A percentile compares a stretch with the other conserved stretches of the same genome.
These are phyloP conservation scores for Lecanicillium sp. DNA, from an alignment of 2,329 filamentous ascomycete species.

Conservation along the genomic window DNA sequence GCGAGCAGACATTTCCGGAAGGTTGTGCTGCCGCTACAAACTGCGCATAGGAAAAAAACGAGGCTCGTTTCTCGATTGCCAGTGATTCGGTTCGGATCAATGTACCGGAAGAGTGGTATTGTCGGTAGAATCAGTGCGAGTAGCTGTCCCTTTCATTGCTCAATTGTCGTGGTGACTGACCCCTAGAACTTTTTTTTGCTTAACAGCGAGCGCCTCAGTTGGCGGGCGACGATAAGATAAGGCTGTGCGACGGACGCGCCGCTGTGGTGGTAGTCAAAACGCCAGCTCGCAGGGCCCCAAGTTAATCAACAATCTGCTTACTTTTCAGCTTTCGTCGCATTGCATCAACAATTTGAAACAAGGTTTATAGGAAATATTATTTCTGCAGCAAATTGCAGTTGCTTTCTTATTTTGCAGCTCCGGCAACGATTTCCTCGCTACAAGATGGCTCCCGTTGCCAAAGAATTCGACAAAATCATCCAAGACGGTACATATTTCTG, in stretches of 20 bases:
- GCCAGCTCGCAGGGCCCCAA: background rate
- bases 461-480: conserved; percentile 18
- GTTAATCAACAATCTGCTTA: background rate
- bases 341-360: background rate
- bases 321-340: no score
- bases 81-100: no score
- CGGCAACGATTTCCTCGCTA: background rate
- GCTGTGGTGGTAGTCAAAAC: background rate
- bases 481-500: conserved; percentile 11
- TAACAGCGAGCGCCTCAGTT: background rate
- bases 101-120: no score
- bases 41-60: background rate
- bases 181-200: conserved; percentile 6
- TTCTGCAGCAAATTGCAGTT: background rate
- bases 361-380: background rate
- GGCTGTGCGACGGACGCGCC: conserved; percentile 10
- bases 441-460: conserved; percentile 15
- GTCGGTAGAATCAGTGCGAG: no score
- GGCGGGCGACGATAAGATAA: conserved; percentile 10
- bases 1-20: conserved; percentile 7
- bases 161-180: no score
- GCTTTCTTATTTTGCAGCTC: background rate
- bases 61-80: no score
- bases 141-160: no score
- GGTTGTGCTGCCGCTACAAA: background rate